Evolutionary conservation across 352 stramenopile genomes (phyloP).

Genomic region (Phytophthora sojae): DNA sequence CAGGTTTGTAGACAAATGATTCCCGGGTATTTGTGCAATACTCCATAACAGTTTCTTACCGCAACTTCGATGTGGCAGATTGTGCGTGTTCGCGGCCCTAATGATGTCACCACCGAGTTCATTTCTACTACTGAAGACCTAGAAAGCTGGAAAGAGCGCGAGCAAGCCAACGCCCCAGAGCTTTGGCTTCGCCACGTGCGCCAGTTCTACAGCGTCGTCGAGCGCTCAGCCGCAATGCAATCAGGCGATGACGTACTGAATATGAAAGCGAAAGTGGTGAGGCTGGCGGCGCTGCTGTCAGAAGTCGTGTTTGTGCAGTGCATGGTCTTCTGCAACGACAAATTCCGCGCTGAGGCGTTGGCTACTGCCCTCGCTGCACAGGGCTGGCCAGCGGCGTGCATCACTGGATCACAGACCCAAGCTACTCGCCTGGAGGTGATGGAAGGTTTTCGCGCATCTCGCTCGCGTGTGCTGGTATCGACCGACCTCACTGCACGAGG

Average conservation of each 20-base stretch:
- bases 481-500: slow-evolving; percentile 81
- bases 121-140: slow-evolving; percentile 57
- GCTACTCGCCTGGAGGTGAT: slow-evolving; percentile 67
- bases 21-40: neutral
- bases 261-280: slow-evolving; percentile 67
- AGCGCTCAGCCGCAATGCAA: slow-evolving; percentile 2
- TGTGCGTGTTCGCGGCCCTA: slow-evolving; percentile 64
- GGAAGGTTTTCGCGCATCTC: slow-evolving; percentile 59
- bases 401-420: slow-evolving; percentile 76
- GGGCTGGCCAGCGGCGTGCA: slow-evolving; percentile 67
- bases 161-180: slow-evolving; percentile 56
- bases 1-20: slow-evolving; percentile 46
- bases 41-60: neutral
- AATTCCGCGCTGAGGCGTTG: slow-evolving; percentile 74
- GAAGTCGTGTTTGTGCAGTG: slow-evolving; percentile 80
- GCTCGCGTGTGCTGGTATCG: slow-evolving; percentile 72
- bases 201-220: slow-evolving; percentile 75
- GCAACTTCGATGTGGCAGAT: slow-evolving; percentile 43
- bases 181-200: slow-evolving; percentile 76
- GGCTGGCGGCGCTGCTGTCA: slow-evolving; percentile 61
- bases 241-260: slow-evolving; percentile 30
- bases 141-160: slow-evolving; percentile 54
- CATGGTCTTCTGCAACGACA: slow-evolving; percentile 90
- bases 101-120: slow-evolving; percentile 73
- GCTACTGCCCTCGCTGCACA: slow-evolving; percentile 56